Percentiles rank a stretch among this genome's conserved stretches.
Evolutionary conservation across 1,284 basidiomycete species (phyloP).

Genomic region (Amylostereum areolatum): DNA sequence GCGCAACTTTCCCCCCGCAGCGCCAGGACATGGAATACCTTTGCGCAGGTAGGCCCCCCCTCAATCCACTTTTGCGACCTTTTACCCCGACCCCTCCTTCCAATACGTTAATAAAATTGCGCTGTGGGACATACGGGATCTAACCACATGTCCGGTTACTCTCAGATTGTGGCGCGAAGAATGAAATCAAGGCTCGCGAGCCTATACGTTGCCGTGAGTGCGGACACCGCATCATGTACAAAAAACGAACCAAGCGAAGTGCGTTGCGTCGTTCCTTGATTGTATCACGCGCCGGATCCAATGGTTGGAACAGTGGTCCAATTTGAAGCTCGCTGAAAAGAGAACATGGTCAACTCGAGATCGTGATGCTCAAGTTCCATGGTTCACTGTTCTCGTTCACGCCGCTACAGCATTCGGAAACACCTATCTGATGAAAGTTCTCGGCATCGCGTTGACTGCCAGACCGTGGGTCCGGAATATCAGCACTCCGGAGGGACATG

Average conservation of each 20-base stretch:
- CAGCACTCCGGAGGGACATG: too few species aligned
- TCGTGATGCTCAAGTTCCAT: too few species aligned
- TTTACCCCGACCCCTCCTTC: too few species aligned
- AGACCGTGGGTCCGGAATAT: too few species aligned
- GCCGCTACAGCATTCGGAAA: too few species aligned
- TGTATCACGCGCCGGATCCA: slow-evolving; percentile 12
- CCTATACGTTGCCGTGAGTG: slow-evolving; percentile 96
- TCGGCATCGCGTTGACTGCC: too few species aligned
- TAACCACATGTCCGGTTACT: too few species aligned
- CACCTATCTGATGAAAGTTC: too few species aligned
- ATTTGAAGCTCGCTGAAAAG: slow-evolving; percentile 82
- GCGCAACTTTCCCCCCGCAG: slow-evolving; percentile 23
- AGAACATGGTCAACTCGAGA: too few species aligned
- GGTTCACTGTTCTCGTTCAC: too few species aligned
- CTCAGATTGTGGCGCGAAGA: slow-evolving; percentile 92
- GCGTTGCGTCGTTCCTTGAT: slow-evolving; percentile 30
- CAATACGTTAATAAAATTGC: too few species aligned
- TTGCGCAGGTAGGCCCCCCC: slow-evolving; percentile 70
- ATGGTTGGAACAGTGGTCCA: slow-evolving; percentile 61
- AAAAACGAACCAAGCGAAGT: slow-evolving; percentile 96
- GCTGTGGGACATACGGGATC: too few species aligned
- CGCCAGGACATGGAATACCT: slow-evolving; percentile 83
- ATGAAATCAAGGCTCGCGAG: slow-evolving; percentile 89
- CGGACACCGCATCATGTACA: slow-evolving; percentile 99
- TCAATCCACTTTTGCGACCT: background rate